Base-by-base conservation (phyloP, 2,329 filamentous ascomycete species). In the Venturia asperata region DNA sequence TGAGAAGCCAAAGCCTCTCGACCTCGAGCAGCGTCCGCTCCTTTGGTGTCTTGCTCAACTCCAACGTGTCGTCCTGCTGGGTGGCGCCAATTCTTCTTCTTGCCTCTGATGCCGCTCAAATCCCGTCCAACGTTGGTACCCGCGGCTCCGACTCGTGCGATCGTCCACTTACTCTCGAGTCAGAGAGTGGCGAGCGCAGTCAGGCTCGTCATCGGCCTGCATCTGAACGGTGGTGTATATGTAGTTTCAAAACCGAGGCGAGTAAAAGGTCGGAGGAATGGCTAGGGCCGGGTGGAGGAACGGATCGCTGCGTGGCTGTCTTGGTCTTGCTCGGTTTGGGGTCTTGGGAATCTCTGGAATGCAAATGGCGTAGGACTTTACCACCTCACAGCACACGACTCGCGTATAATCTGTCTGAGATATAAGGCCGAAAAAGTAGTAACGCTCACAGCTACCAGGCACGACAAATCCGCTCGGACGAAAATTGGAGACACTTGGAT, bases 11-110 rank as follows among this genome's bases (percentile, higher is more conserved):
- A 42, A 65, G 60, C 61, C 55, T 66, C 61, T 66, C 64, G 39
- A 66, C 41, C 45, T 66, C 64, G 19, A 66, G 64, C 45, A 66
- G 41, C 21, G 64, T 66, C 27, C 37, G 64, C 64, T 65, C 64
- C n/a, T 49, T 39, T 3, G 19, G 27, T 19, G 17, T 42, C 10
- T 63, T 45, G n/a, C 39, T 61, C 11, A 61, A n/a, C 60, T 61
- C 60, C 60, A 61, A 61, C 17, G 37, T 61, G 60, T 43, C 60
- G 56, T 27, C n/a, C 56, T 61, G 21, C 47, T 52, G 10, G 47
- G 24, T 21, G 52, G 37, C 30, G 52, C 52, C 30, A n/a, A 3
- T 58, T 56, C 49, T 24, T 58, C 11, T n/a, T 27, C 30, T 19
- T 15, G 9, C 52, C 30, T 37, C 52, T 58, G 27, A 37, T 58